A percentile compares a stretch with the other conserved stretches of the same genome.
Conservation (phyloP, 1,139 yeast species). For the Blastobotrys arbuscula region DNA sequence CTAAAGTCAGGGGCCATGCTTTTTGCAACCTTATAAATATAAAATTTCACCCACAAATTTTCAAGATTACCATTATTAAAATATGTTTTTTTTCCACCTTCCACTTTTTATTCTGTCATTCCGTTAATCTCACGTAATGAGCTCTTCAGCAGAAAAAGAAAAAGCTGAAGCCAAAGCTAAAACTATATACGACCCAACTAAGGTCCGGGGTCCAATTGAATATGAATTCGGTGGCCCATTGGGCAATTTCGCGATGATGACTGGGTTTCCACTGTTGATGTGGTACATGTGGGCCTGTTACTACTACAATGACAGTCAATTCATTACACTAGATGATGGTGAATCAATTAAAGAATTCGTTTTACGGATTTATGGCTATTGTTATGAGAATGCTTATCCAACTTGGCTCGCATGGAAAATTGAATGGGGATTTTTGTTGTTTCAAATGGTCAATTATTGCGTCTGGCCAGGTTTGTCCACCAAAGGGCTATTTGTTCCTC, state of each 20-base stretch:
- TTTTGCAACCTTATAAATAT: neutral
- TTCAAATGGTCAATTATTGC: slow-evolving; percentile 71
- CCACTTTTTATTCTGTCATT: neutral
- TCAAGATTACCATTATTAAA: no score
- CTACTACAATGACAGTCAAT: slow-evolving; percentile 64
- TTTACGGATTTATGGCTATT: slow-evolving; percentile 39
- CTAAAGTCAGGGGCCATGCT: slow-evolving; percentile 16
- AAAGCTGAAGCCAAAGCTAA: slow-evolving; percentile 10
- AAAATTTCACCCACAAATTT: neutral
- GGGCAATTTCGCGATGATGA: slow-evolving; percentile 93
- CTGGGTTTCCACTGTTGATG: slow-evolving; percentile 89
- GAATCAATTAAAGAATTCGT: slow-evolving; percentile 60
- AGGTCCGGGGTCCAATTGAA: slow-evolving; percentile 19
- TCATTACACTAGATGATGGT: slow-evolving; percentile 61
- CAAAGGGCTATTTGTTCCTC: slow-evolving; percentile 86
- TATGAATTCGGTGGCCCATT: slow-evolving; percentile 92
- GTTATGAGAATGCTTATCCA: slow-evolving; percentile 62
- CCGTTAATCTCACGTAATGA: slow-evolving; percentile 6
- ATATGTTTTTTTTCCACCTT: neutral
- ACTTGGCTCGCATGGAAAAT: slow-evolving; percentile 58
- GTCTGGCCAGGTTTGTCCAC: slow-evolving; percentile 95
- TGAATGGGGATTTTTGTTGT: slow-evolving; percentile 62
- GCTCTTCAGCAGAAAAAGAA: slow-evolving; percentile 19
- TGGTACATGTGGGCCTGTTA: slow-evolving; percentile 96
- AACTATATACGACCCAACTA: slow-evolving; percentile 21